phyloP scores from a whole-genome alignment of 345 rosid species.

The Psidium friedrichsthalianum region DNA sequence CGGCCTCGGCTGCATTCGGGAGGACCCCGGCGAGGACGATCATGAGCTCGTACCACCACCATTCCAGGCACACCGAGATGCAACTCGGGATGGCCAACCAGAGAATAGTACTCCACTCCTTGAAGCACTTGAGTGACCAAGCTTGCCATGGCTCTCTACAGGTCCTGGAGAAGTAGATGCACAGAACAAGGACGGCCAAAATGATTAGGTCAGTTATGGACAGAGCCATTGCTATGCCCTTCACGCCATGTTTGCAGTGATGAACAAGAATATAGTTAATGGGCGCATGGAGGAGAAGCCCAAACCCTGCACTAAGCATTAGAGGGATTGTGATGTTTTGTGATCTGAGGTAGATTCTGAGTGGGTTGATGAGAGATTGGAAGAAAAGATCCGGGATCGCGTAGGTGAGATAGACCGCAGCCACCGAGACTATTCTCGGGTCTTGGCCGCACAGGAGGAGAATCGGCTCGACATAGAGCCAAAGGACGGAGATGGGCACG shows the following conservation, averaged over 20 bases:
- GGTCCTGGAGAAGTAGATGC: constrained; percentile 19
- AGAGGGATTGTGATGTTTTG: constrained; percentile 44
- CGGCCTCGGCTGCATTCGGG: constrained; percentile 23
- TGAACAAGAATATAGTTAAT: constrained; percentile 24
- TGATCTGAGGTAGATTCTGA: constrained; percentile 36
- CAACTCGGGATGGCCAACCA: constrained; percentile 36
- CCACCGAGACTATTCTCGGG: constrained; percentile 30
- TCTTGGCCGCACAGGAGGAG: constrained; percentile 34
- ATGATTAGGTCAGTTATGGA: constrained; percentile 28
- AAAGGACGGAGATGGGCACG: constrained; percentile 39
- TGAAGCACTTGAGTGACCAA: constrained; percentile 27
- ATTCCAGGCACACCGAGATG: constrained; percentile 40
- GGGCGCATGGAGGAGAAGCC: constrained; percentile 34
- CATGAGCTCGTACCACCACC: constrained; percentile 72
- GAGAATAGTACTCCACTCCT: constrained; percentile 32
- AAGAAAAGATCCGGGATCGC: constrained; percentile 43
- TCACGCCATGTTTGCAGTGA: constrained; percentile 19
- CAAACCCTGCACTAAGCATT: constrained; percentile 31
- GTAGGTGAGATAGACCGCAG: constrained; percentile 22
- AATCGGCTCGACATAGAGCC: constrained; percentile 33
- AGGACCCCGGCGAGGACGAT: constrained; percentile 35
- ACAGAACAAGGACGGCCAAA: constrained; percentile 17
- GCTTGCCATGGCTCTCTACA: constrained; percentile 38
- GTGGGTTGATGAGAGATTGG: constrained; percentile 34
- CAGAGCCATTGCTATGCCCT: constrained; percentile 31